phyloP scores from a whole-genome alignment of 768 basidiomycete species.

The Gloeostereum incarnatum region DNA sequence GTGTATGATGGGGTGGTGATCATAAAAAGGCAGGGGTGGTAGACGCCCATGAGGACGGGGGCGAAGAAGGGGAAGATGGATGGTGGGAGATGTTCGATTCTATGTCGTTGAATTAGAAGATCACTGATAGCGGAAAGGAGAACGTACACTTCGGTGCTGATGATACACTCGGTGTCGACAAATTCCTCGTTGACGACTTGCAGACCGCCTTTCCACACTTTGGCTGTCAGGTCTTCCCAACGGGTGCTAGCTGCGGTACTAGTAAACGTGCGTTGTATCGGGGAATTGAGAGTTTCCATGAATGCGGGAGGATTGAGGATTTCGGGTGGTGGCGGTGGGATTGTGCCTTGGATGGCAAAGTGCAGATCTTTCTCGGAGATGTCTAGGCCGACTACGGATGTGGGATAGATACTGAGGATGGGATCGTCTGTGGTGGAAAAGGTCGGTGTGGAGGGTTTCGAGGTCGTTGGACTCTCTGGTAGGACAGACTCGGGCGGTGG shows the following conservation, averaged over 20 bases:
- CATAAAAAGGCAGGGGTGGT: slow-evolving; percentile 65
- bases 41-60: slow-evolving; percentile 66
- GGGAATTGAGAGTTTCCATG: slow-evolving; percentile 11
- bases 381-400: slow-evolving; percentile 62
- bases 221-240: slow-evolving; percentile 61
- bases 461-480: slow-evolving; percentile 12
- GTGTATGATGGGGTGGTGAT: slow-evolving; percentile 82
- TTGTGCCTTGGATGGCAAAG: slow-evolving; percentile 39
- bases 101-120: slow-evolving; percentile 18
- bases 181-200: slow-evolving; percentile 61
- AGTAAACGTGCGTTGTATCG: too few relatives aligned
- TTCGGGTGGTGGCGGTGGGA: slow-evolving; percentile 22
- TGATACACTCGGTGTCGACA: slow-evolving; percentile 58
- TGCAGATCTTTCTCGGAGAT: slow-evolving; percentile 42
- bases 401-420: slow-evolving; percentile 48
- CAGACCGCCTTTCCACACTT: slow-evolving; percentile 71
- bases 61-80: slow-evolving; percentile 53
- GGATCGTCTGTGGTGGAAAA: slow-evolving; percentile 22
- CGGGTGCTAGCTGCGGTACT: slow-evolving; percentile 29
- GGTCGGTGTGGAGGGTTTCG: slow-evolving; percentile 6
- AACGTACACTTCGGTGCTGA: slow-evolving; percentile 75
- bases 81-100: slow-evolving; percentile 72
- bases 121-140: slow-evolving; percentile 1
- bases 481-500: slow-evolving; percentile 28
- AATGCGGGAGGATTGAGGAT: slow-evolving; percentile 1